Base-by-base conservation (phyloP, 352 stramenopile species). In the Globisporangium cederbergense region DNA sequence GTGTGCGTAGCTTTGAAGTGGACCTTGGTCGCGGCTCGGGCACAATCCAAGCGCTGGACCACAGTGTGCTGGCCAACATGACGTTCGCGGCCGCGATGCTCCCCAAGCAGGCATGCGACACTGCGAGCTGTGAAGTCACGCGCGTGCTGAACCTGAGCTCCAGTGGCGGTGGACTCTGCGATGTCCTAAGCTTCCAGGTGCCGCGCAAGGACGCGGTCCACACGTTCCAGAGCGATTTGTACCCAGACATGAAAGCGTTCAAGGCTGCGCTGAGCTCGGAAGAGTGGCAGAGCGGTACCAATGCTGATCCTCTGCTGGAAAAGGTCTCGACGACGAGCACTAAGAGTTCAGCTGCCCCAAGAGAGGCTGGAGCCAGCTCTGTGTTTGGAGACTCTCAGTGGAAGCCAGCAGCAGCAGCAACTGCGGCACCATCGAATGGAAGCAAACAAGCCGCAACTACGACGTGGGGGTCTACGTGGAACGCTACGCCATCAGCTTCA, bases 161-260 rank as follows among this genome's bases (percentile, higher is more conserved):
- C 14, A 75, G 64, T 16, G 63, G 68, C 4, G 74, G 68, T 14
- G 76, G 77, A 7, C 71, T 77, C 30, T 90, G 81, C 30, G 83
- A 94, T 52, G 70, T 89, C 7, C 46, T 93, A 28, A 82, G 78
- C 50, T 92, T 87, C 62, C 72, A 68, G 5, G 81, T 94, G 34
- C 86, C 86, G 34, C 78, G 86, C 7, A 83, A 83, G 36, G 79
- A 90, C 32, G 79, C 79, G 0, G 64, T 55, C 11, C 81, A 77
- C 49, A 68, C 79, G 52, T 94, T 93, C 66, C 86, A 94, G 62
- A 77, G 66, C 46, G 86, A 94, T 67, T 75, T 94, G 73, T 94
- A 87, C 69, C 86, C 83, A 0, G 70, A 88, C 25, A 91, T 83
- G 11, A 60, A 70, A 30, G 70, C 75, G 3, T 32, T 62, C 43